Evolutionary conservation across 768 basidiomycete genomes (phyloP), one percentile per base, ranked within the genome.

Genomic region (Boletus eberwhitei): DNA sequence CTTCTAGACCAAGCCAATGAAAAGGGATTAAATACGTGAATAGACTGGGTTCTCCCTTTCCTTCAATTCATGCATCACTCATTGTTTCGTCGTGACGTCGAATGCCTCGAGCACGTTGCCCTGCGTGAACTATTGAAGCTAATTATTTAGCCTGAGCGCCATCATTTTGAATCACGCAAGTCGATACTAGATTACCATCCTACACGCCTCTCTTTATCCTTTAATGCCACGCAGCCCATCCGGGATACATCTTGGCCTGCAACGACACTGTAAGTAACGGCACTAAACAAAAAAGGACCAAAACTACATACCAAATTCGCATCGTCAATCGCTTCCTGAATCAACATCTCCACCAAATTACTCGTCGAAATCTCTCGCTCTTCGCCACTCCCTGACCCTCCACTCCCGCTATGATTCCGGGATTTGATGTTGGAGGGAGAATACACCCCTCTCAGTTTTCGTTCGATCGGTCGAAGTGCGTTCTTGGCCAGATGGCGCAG

Each of bases 341-440:
- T 95, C 51, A 98, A 75, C 64, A 87, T 79, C 66, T 98, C 92
- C 53, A 98, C 97, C 46, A 98, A 77, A 72, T 91, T 94, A 55
- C 84, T 87, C 19, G 90, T 90, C 31, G 89, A 84, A 59, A 81
- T 81, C 50, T 78, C 75, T 54, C 71, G 72, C 43, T 76, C 74
- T 3, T 69, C 70, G 2, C 51, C 60, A 7, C 31, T 46, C 14
- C 54, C 49, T 6, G 67, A 59, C 24, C 66, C 52, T 24, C 61
- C 64, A n/a, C 60, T 64, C 4, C 70, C 65, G 5, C 58, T 46
- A 11, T 66, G 57, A 34, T 54, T 62, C 40, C 76, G 75, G 52
- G 79, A 77, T 60, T 73, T 81, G 54, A 65, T 59, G 50, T 63
- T 72, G 29, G 74, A 75, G 4, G 81, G 77, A 19, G 75, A 75